phyloP scores from a whole-genome alignment of 2,329 filamentous ascomycete species.

The Fusarium sp. region DNA sequence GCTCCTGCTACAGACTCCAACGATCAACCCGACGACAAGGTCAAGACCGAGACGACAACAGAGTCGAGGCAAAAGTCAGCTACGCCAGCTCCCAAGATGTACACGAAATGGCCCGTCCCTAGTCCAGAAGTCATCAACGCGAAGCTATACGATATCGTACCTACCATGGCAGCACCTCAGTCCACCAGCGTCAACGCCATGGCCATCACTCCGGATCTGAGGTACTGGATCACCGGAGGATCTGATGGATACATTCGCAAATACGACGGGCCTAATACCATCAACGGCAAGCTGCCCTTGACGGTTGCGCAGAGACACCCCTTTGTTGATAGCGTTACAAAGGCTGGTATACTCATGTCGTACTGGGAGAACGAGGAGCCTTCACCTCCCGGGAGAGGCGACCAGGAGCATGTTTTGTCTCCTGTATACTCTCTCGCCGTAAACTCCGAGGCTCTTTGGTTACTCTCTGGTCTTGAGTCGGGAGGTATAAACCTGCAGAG shows the following conservation, averaged over 20 bases:
- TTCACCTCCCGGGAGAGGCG: constrained; percentile 54
- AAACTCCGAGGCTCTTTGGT: constrained; percentile 90
- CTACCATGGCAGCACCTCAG: constrained; percentile 95
- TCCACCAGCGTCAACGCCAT: constrained; percentile 96
- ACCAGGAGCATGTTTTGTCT: constrained; percentile 76
- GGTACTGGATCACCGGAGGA: constrained; percentile 94
- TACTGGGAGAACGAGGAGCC: constrained; percentile 99
- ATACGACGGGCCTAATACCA: constrained; percentile 94
- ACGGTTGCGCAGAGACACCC: constrained; percentile 97
- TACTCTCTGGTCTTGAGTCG: constrained; percentile 89
- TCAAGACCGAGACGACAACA: constrained; percentile 42
- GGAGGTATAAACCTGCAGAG: constrained; percentile 94
- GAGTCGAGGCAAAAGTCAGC: constrained; percentile 48
- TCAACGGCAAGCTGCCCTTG: constrained; percentile 92
- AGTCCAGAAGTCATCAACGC: constrained; percentile 84
- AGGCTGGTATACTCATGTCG: constrained; percentile 92
- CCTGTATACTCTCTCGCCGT: constrained; percentile 95
- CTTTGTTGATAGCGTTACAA: constrained; percentile 96
- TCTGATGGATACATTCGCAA: constrained; percentile 96
- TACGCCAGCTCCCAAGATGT: constrained; percentile 42
- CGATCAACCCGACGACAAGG: constrained; percentile 55
- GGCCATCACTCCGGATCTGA: constrained; percentile 90
- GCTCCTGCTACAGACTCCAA: constrained; percentile 40
- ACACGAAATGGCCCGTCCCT: constrained; percentile 67
- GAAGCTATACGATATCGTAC: constrained; percentile 90